These are phyloP conservation scores for Auriscalpium vulgare DNA, from an alignment of 768 basidiomycete species.

Conservation along the genomic window DNA sequence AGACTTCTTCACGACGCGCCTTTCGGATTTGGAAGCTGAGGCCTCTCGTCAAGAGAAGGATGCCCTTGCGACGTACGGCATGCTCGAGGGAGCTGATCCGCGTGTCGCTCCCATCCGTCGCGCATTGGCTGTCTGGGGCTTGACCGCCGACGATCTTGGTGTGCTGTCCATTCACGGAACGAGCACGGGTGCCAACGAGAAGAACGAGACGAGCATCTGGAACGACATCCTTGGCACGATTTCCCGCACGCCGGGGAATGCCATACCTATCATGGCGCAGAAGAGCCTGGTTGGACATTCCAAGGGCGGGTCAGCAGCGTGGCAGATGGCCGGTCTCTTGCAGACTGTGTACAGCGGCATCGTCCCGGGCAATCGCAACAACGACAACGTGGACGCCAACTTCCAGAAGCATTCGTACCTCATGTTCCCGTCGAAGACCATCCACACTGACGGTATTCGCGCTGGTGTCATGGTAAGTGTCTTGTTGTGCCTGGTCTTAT, in stretches of 20 bases:
- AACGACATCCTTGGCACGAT: constrained; percentile 89
- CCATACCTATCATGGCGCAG: constrained; percentile 95
- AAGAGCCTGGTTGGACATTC: constrained; percentile 96
- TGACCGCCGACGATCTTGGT: constrained; percentile 88
- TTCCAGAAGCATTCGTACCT: constrained; percentile 86
- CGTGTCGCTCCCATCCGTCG: constrained; percentile 87
- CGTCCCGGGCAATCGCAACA: constrained; percentile 92
- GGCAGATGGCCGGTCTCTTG: constrained; percentile 90
- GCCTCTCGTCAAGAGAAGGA: constrained; percentile 90
- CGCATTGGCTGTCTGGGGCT: constrained; percentile 93
- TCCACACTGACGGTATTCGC: constrained; percentile 88
- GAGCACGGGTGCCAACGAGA: constrained; percentile 86
- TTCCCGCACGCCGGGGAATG: constrained; percentile 87
- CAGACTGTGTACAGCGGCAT: constrained; percentile 82
- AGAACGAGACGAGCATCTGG: constrained; percentile 97
- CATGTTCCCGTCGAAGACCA: constrained; percentile 96
- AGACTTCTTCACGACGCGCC: constrained; percentile 66
- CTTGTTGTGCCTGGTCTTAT: background rate
- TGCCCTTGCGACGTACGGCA: constrained; percentile 87
- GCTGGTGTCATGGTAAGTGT: constrained; percentile 74
- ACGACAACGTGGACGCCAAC: constrained; percentile 91
- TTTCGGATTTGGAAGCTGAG: constrained; percentile 84
- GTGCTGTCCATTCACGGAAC: constrained; percentile 87
- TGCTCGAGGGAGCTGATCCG: constrained; percentile 85
- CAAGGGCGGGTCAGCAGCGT: constrained; percentile 98